phyloP scores from a whole-genome alignment of 495 filamentous ascomycete genomes.

The Hypoxylon lenormandii region DNA sequence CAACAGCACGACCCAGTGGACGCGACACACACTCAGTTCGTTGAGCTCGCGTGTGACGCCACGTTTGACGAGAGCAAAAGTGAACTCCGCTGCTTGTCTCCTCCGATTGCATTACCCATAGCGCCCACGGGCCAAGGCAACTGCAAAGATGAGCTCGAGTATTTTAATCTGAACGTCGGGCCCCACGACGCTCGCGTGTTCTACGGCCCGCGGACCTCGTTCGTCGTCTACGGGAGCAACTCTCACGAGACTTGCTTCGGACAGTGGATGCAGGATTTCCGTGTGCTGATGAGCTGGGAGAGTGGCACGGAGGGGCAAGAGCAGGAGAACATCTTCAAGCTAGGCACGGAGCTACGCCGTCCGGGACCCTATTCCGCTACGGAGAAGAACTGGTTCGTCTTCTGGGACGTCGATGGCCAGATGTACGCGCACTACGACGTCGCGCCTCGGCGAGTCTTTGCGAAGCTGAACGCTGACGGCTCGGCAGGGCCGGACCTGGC shows the following conservation, averaged over 20 bases:
- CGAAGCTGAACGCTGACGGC: conserved; percentile 56
- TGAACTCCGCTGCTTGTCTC: conserved; percentile 55
- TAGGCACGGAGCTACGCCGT: conserved; percentile 61
- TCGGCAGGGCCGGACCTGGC: conserved; percentile 58
- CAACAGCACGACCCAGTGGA: conserved; percentile 50
- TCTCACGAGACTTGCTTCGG: conserved; percentile 64
- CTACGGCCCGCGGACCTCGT: conserved; percentile 62
- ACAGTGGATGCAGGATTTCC: conserved; percentile 65
- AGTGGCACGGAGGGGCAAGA: conserved; percentile 18
- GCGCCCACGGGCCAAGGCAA: conserved; percentile 56
- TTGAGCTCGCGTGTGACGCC: conserved; percentile 62
- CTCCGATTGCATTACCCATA: conserved; percentile 56
- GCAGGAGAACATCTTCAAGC: conserved; percentile 44
- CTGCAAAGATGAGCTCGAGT: conserved; percentile 56
- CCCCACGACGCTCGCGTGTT: conserved; percentile 67
- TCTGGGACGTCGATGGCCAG: conserved; percentile 62
- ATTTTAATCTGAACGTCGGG: conserved; percentile 55
- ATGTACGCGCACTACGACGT: conserved; percentile 66
- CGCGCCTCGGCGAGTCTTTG: conserved; percentile 60
- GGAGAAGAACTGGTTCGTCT: conserved; percentile 70
- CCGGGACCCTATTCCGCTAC: conserved; percentile 53
- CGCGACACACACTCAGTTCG: conserved; percentile 38
- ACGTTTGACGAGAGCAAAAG: conserved; percentile 52
- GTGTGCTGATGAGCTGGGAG: conserved; percentile 59
- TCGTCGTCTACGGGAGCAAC: conserved; percentile 64